Percentiles rank a stretch among this genome's conserved stretches.
phyloP scores from a whole-genome alignment of 306 rosid genomes.

The Chamaecrista fasciculata region DNA sequence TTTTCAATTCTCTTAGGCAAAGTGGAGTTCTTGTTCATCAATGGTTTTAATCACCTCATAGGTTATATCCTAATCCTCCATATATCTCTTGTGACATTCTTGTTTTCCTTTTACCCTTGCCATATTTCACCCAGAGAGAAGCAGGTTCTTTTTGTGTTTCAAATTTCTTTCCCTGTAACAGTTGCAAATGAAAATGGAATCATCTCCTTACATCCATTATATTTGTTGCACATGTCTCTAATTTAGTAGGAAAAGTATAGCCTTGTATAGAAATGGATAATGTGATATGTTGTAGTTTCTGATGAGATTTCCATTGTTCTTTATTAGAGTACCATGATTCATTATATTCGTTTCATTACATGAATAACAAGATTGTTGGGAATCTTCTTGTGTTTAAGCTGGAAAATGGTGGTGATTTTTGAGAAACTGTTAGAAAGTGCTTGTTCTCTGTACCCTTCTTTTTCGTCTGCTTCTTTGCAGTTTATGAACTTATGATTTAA shows the following conservation, averaged over 20 bases:
- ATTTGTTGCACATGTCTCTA: constrained; percentile 7
- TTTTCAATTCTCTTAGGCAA: constrained; percentile 71
- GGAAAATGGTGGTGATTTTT: not conserved
- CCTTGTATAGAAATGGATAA: constrained; percentile 18
- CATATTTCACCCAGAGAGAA: constrained; percentile 28
- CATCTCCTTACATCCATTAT: constrained; percentile 19
- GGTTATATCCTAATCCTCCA: constrained; percentile 11
- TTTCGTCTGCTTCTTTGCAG: not conserved
- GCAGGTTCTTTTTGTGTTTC: constrained; percentile 22
- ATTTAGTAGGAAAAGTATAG: not conserved
- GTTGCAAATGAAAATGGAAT: constrained; percentile 44
- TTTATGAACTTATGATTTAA: not conserved
- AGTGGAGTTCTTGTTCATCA: constrained; percentile 97
- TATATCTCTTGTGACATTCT: constrained; percentile 29
- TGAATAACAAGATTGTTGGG: not conserved
- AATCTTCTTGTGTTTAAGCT: not conserved
- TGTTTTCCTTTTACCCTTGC: constrained; percentile 22
- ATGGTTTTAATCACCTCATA: constrained; percentile 67
- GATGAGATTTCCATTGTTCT: constrained; percentile 12
- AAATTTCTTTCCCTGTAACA: constrained; percentile 37
- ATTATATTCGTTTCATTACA: not conserved
- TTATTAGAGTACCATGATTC: not conserved
- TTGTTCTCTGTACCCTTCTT: not conserved
- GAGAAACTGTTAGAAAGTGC: not conserved
- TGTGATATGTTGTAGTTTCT: not conserved